Evolutionary conservation across 148 eudicot species (phyloP), one percentile per base, ranked within the genome.

Genomic region (Vaccinium vitisidaea): DNA sequence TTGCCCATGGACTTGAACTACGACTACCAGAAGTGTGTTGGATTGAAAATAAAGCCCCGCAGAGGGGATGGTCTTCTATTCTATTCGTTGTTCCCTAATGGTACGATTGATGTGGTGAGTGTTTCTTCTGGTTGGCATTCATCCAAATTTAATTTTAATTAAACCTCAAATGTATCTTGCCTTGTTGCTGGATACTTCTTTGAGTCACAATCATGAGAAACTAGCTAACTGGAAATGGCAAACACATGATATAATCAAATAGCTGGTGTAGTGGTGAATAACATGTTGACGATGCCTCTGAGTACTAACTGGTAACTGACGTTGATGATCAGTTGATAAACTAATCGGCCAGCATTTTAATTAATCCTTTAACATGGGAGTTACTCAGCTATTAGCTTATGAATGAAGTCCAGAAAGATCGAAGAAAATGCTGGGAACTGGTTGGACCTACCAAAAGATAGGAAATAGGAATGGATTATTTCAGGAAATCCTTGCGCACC

Each of bases 101-200:
- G 98, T 69, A 93, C 98, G 23, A 95, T 95, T 53, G 98, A 95
- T 85, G 91, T 92, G 69, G 98, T 95, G 83, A 92, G 98, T 90
- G 16, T 30, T 77, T 36, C 14, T 82, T 86, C 84, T 74, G 18
- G 50, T 80, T 15, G 10, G 23, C 56, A n/a, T 67, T 86, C 61
- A 78, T 88, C 69, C 19, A 23, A 25, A 49, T 52, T 80, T 71
- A 12, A 50, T 30, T 67, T 67, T 15, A 0, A 48, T 6, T 46
- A 63, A 65, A 48, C 50, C 74, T 25, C 16, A 23, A 14, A 46
- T 23, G 59, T 23, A 23, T 48, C 43, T 46, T 67, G 75, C 50
- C 25, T 50, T 84, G 61, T 61, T 67, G 50, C 59, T 63, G 43
- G 16, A 82, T 49, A 30, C 77, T 82, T 80, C 36, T 71, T 49